A percentile compares a stretch with the other conserved stretches of the same genome.
phyloP scores from a whole-genome alignment of 495 filamentous ascomycete genomes.

The Choiromyces venosus region DNA sequence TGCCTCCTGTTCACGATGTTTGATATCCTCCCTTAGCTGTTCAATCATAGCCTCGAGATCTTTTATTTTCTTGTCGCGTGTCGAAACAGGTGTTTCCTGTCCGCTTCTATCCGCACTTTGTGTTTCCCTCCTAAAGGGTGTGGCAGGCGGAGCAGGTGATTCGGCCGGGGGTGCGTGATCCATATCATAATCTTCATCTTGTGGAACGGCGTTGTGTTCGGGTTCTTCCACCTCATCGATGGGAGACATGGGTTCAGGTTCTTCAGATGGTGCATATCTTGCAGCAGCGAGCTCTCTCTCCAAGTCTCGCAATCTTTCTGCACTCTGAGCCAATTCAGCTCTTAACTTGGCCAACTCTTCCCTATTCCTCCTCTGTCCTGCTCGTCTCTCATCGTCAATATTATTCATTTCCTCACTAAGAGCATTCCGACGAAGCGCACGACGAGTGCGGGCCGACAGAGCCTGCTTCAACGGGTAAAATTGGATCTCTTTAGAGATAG shows the following conservation, averaged over 20 bases:
- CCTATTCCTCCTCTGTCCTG: conserved; percentile 46
- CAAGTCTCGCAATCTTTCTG: conserved; percentile 36
- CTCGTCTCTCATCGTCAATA: conserved; percentile 51
- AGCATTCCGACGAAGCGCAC: conserved; percentile 59
- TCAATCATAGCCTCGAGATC: conserved; percentile 39
- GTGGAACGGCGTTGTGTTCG: conserved; percentile 2
- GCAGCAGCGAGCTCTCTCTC: conserved; percentile 34
- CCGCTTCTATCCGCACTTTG: conserved; percentile 4
- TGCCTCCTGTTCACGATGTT: conserved; percentile 36
- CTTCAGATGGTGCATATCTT: conserved; percentile 35
- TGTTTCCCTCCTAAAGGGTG: conserved; percentile 12
- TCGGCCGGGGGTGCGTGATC: conserved; percentile 4
- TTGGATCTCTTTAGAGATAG: conserved; percentile 46
- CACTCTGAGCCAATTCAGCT: conserved; percentile 46
- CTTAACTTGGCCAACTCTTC: conserved; percentile 43
- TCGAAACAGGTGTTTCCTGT: conserved; percentile 25
- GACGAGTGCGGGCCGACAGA: conserved; percentile 54
- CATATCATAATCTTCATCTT: conserved; percentile 30
- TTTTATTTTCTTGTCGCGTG: conserved; percentile 37
- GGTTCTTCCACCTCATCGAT: conserved; percentile 30
- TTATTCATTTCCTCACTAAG: conserved; percentile 61
- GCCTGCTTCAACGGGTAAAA: conserved; percentile 58
- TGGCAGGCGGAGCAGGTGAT: conserved; percentile 8
- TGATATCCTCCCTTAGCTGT: conserved; percentile 35
- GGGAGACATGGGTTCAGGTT: conserved; percentile 23